Percentiles rank a stretch among this genome's conserved stretches.
Evolutionary conservation across 2,329 filamentous ascomycete species (phyloP).

Genomic region (Leptosphaerulina australis): DNA sequence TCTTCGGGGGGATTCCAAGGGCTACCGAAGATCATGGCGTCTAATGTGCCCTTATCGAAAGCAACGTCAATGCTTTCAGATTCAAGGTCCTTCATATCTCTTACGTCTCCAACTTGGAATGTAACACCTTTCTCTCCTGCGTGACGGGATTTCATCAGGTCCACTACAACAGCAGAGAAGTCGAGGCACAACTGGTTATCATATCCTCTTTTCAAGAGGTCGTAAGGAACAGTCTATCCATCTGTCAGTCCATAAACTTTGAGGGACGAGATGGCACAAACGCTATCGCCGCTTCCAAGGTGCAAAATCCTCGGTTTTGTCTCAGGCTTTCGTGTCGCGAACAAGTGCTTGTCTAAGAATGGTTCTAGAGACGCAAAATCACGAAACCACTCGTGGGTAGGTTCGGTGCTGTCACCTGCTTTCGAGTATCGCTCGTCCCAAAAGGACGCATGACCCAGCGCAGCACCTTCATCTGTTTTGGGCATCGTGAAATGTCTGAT

Average conservation of each 20-base stretch:
- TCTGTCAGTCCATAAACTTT: background rate
- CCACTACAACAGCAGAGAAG: slow-evolving; percentile 61
- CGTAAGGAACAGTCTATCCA: slow-evolving; percentile 57
- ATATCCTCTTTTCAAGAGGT: slow-evolving; percentile 58
- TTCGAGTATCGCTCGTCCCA: slow-evolving; percentile 59
- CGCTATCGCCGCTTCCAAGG: slow-evolving; percentile 64
- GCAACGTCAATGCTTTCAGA: slow-evolving; percentile 59
- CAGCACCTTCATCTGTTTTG: slow-evolving; percentile 17
- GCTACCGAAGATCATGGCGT: slow-evolving; percentile 62
- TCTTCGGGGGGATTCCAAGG: slow-evolving; percentile 60
- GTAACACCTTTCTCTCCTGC: slow-evolving; percentile 49
- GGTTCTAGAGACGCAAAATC: slow-evolving; percentile 56
- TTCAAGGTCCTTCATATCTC: slow-evolving; percentile 54
- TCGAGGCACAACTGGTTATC: slow-evolving; percentile 61
- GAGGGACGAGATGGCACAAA: too few relatives aligned
- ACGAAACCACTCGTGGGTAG: slow-evolving; percentile 62
- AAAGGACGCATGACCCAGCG: slow-evolving; percentile 40
- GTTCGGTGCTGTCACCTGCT: slow-evolving; percentile 45
- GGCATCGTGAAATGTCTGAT: slow-evolving; percentile 5
- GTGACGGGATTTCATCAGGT: slow-evolving; percentile 58
- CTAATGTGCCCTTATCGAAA: slow-evolving; percentile 63
- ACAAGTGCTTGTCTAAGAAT: slow-evolving; percentile 56
- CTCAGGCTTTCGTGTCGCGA: slow-evolving; percentile 38
- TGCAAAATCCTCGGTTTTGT: slow-evolving; percentile 58
- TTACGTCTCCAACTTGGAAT: slow-evolving; percentile 60